Conservation (phyloP, 2,329 filamentous ascomycete species). For the Fusarium sp. region DNA sequence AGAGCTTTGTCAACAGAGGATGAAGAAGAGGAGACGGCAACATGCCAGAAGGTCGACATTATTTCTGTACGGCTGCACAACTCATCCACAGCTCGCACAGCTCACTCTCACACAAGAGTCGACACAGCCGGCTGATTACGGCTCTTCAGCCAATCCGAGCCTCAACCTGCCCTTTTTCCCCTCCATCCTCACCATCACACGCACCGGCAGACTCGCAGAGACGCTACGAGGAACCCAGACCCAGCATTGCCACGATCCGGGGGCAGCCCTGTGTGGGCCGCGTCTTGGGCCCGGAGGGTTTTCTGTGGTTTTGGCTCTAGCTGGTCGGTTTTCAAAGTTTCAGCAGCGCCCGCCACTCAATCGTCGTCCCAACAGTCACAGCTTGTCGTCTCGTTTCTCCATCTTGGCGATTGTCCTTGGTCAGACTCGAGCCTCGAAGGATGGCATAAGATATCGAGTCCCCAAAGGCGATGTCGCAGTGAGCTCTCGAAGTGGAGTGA, state of each 20-base stretch:
- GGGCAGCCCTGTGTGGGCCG: slow-evolving; percentile 31
- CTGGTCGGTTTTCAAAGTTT: slow-evolving; percentile 31
- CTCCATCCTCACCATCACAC: slow-evolving; percentile 28
- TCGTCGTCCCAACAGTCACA: slow-evolving; percentile 8
- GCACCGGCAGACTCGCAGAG: slow-evolving; percentile 25
- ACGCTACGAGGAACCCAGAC: slow-evolving; percentile 30
- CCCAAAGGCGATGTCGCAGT: slow-evolving; percentile 36
- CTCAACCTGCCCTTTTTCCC: slow-evolving; percentile 21
- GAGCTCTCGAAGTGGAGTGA: slow-evolving; percentile 41
- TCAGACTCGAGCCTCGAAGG: slow-evolving; percentile 3
- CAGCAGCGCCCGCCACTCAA: slow-evolving; percentile 36
- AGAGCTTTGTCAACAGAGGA: slow-evolving; percentile 21
- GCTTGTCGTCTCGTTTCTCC: neutral
- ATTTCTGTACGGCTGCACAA: slow-evolving; percentile 36
- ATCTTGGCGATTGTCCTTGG: neutral
- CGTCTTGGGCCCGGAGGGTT: slow-evolving; percentile 17
- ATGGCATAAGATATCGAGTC: slow-evolving; percentile 28
- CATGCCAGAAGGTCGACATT: slow-evolving; percentile 21
- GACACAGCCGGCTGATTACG: slow-evolving; percentile 37
- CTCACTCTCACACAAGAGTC: slow-evolving; percentile 33
- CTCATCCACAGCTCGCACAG: slow-evolving; percentile 37
- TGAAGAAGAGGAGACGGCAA: slow-evolving; percentile 21
- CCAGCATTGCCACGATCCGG: slow-evolving; percentile 22
- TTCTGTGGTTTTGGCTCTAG: slow-evolving; percentile 22
- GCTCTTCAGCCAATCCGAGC: slow-evolving; percentile 34